Evolutionary conservation across 2,329 filamentous ascomycete species (phyloP), one percentile per base, ranked within the genome.

Genomic region (Colletotrichum euphorbiae): DNA sequence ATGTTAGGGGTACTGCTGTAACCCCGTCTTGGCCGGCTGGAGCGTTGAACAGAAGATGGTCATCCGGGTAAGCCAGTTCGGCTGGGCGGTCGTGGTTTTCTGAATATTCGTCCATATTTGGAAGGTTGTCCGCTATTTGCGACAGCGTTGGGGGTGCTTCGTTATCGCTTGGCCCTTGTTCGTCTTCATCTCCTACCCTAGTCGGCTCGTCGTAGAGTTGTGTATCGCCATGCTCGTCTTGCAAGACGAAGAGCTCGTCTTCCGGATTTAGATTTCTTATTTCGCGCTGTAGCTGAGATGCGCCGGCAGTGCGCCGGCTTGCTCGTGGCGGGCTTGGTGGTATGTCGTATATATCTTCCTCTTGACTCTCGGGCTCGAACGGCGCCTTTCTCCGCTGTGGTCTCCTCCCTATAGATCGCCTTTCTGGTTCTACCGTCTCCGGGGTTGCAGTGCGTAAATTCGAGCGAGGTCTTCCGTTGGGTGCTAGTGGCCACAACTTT

Each of bases 121-220:
- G 24, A 12, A 21, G 55, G 24, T 11, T 8, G 24, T 46, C 46
- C 40, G 6, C 33, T 8, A 6, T 6, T 28, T 3, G 19, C 3
- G 21, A 15, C 15, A 15, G 17, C 19, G 21, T 28, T 50, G 46
- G 13, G 3, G 7, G 19, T 50, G 46, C 50, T n/a, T 45, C 60
- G 12, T 45, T 46, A n/a, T 24, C 19, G 4, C 56, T 28, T 48
- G 17, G 28, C 9, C n/a, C 40, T 6, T 46, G 21, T 8, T 45
- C 31, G 6, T 48, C 1, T n/a, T 7, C 48, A 3, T 15, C n/a
- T 19, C 54, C 65, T n/a, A 45, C 8, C 1, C 63, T 4, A 6
- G 60, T 68, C 7, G 65, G 65, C 13, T 68, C 65, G 21, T 68
- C 46, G 52, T 68, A 68, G 6, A 54, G 51, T 4, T 28, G 45